A percentile compares a stretch with the other conserved stretches of the same genome.
phyloP scores from a whole-genome alignment of 495 filamentous ascomycete species.

The Aspergillus hancockii region DNA sequence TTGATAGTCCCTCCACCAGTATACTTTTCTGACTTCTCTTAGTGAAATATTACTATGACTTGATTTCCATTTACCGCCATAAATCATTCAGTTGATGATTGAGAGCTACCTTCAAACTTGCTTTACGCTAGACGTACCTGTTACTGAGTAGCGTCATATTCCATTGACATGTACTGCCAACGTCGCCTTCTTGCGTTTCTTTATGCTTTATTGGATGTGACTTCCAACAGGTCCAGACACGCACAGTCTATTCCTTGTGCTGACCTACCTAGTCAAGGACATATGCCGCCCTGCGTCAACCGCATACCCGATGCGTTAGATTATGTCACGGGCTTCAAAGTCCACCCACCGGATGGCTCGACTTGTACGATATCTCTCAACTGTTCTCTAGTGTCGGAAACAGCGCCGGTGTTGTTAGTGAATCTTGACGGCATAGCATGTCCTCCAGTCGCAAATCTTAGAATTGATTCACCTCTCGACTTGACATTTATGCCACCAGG shows the following conservation, averaged over 20 bases:
- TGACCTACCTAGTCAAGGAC: not conserved
- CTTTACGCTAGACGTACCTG: not conserved
- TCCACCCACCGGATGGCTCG: not conserved
- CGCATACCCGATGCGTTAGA: not conserved
- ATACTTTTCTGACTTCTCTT: too few relatives aligned
- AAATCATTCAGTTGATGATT: not conserved
- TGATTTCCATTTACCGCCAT: not conserved
- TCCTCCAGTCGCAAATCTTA: not conserved
- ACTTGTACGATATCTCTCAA: conserved; percentile 2
- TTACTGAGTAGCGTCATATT: not conserved
- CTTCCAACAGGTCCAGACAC: not conserved
- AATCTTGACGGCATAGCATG: not conserved
- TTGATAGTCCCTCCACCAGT: too few relatives aligned
- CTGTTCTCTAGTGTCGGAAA: not conserved
- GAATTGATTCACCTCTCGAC: not conserved
- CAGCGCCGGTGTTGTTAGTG: not conserved
- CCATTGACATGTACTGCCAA: conserved; percentile 16
- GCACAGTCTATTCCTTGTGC: too few relatives aligned
- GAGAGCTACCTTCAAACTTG: not conserved
- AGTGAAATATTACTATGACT: too few relatives aligned
- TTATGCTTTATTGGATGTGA: conserved; percentile 4
- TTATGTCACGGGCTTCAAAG: not conserved
- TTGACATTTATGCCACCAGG: not conserved
- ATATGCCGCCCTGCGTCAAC: not conserved
- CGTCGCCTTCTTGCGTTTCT: conserved; percentile 9